phyloP scores from a whole-genome alignment of 352 stramenopile species.

The Phytophthora hybrid region DNA sequence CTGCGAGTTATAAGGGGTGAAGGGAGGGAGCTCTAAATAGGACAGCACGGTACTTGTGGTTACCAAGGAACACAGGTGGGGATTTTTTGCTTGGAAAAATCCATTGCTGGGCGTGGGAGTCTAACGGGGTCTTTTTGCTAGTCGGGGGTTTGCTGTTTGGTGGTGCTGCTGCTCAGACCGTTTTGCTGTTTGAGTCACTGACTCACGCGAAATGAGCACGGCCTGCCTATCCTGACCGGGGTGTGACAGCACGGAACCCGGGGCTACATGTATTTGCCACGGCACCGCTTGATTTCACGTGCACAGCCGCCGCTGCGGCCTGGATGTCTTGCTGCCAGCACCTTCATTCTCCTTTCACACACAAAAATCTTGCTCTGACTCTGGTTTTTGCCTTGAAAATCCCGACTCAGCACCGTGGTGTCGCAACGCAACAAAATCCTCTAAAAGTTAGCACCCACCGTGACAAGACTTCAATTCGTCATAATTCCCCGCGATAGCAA shows the following conservation, averaged over 20 bases:
- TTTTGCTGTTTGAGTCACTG: slow-evolving; percentile 22
- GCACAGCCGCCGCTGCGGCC: slow-evolving; percentile 9
- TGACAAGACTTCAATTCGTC: neutral
- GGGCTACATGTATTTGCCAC: neutral
- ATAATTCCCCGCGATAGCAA: neutral
- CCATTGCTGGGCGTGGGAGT: slow-evolving; percentile 15
- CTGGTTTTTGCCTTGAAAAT: slow-evolving; percentile 19
- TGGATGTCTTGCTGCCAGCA: neutral
- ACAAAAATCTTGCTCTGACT: slow-evolving; percentile 13
- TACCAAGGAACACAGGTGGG: neutral
- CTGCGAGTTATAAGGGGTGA: neutral
- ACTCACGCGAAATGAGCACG: neutral
- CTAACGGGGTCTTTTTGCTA: slow-evolving; percentile 31
- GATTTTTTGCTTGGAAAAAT: slow-evolving; percentile 14
- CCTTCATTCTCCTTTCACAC: slow-evolving; percentile 1
- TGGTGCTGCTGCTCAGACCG: neutral
- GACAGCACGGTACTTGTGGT: slow-evolving; percentile 8
- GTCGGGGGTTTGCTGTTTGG: neutral
- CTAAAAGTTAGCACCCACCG: neutral
- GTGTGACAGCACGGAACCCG: slow-evolving; percentile 15
- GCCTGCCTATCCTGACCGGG: neutral
- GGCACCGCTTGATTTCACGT: slow-evolving; percentile 19
- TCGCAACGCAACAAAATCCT: slow-evolving; percentile 1
- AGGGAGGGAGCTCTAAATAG: slow-evolving; percentile 5
- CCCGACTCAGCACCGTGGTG: slow-evolving; percentile 11